phyloP scores from a whole-genome alignment of 306 rosid species.

The Oxytropis ochrocephala region DNA sequence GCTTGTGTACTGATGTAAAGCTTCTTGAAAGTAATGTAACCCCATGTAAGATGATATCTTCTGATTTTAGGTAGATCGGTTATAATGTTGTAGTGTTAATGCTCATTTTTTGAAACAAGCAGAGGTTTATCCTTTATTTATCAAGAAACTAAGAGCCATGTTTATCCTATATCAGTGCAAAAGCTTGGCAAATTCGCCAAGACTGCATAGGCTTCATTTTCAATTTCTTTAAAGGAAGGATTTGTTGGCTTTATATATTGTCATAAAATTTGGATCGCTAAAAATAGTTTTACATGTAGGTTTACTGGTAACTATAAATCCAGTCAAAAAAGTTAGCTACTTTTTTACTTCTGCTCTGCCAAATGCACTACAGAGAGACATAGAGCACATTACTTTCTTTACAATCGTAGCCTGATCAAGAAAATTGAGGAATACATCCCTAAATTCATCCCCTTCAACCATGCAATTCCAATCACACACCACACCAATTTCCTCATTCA shows the following conservation, averaged over 20 bases:
- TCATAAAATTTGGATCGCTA: background rate
- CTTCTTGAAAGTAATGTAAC: constrained; percentile 30
- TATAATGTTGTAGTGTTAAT: constrained; percentile 31
- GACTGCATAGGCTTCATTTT: background rate
- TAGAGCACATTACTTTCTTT: too few species aligned
- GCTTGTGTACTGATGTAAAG: constrained; percentile 52
- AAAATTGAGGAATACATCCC: too few species aligned
- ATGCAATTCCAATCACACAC: too few species aligned
- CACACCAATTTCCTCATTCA: too few species aligned
- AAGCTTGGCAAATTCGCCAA: background rate
- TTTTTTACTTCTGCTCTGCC: too few species aligned
- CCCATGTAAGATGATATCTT: constrained; percentile 34
- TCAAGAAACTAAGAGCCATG: background rate
- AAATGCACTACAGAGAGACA: too few species aligned
- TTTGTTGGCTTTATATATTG: background rate
- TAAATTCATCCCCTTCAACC: too few species aligned
- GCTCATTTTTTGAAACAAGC: constrained; percentile 32
- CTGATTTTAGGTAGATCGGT: constrained; percentile 39
- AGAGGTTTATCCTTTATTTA: constrained; percentile 19
- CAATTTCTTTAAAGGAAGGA: background rate
- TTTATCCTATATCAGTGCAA: background rate
- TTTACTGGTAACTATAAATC: background rate
- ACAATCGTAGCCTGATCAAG: too few species aligned
- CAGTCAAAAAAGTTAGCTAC: too few species aligned
- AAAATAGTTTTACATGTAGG: background rate